A percentile compares a stretch with the other conserved stretches of the same genome.
Conservation (phyloP, 768 basidiomycete species). For the Boletellus emodensis region DNA sequence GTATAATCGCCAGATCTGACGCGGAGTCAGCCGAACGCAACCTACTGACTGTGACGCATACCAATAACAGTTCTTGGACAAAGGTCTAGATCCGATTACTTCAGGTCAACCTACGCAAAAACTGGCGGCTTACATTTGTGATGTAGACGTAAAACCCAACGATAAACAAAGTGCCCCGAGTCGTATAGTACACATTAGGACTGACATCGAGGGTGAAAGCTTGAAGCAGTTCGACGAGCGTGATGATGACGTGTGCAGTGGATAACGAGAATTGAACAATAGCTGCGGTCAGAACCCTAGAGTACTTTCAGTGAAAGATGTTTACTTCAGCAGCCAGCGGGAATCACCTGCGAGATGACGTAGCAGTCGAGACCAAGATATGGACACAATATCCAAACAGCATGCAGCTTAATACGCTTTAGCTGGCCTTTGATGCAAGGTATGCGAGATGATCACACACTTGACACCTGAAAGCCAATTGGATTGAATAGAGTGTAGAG, state of each 20-base stretch:
- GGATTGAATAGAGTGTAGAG: too few relatives aligned
- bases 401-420: constrained; percentile 7
- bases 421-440: background rate
- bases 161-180: constrained; percentile 5
- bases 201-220: constrained; percentile 8
- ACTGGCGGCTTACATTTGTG: constrained; percentile 12
- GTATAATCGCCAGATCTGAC: constrained; percentile 23
- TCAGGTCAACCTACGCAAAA: background rate
- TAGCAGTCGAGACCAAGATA: constrained; percentile 1
- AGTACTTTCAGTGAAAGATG: background rate
- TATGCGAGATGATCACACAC: background rate
- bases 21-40: background rate
- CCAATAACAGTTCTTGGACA: constrained; percentile 18
- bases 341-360: constrained; percentile 7
- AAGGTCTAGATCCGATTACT: constrained; percentile 6
- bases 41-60: background rate
- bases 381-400: constrained; percentile 12
- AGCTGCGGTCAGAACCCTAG: constrained; percentile 9
- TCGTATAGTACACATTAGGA: constrained; percentile 8
- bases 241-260: constrained; percentile 12
- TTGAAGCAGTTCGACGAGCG: constrained; percentile 11
- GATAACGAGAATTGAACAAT: constrained; percentile 16
- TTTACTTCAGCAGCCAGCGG: background rate
- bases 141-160: constrained; percentile 18
- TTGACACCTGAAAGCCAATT: constrained; percentile 4